These are phyloP conservation scores for Ciborinia camelliae DNA, from an alignment of 2,329 filamentous ascomycete species.

Conservation along the genomic window DNA sequence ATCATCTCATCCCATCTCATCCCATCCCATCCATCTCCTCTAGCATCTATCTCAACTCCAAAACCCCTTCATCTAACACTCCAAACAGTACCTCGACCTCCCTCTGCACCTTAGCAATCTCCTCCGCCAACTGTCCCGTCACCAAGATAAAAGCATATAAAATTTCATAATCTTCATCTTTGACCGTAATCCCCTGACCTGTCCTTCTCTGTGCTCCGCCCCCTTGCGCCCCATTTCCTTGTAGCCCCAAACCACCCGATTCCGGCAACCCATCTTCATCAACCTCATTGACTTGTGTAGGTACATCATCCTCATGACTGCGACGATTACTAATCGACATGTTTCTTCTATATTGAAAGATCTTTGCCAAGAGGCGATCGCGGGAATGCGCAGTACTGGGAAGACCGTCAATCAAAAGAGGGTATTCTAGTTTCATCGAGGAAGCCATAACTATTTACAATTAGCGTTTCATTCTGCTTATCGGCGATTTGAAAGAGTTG, in stretches of 20 bases:
- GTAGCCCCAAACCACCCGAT: neutral
- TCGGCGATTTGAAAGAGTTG: neutral
- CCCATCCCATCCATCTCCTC: too few species aligned
- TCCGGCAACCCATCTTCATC: slow-evolving; percentile 5
- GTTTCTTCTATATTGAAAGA: slow-evolving; percentile 80
- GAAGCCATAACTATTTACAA: slow-evolving; percentile 68
- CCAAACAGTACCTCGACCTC: slow-evolving; percentile 64
- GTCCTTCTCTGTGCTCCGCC: slow-evolving; percentile 22
- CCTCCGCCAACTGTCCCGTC: slow-evolving; percentile 63
- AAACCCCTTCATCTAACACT: slow-evolving; percentile 56
- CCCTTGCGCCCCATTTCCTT: neutral
- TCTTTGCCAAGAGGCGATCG: slow-evolving; percentile 79
- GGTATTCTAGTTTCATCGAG: slow-evolving; percentile 91
- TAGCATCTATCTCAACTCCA: slow-evolving; percentile 49
- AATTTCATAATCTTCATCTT: slow-evolving; percentile 82
- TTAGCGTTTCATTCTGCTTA: slow-evolving; percentile 28
- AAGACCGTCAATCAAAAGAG: slow-evolving; percentile 74
- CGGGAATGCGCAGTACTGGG: slow-evolving; percentile 78
- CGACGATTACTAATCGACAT: slow-evolving; percentile 14
- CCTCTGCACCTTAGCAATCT: slow-evolving; percentile 56
- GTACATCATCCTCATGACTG: neutral
- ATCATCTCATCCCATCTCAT: neutral
- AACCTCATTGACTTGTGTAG: slow-evolving; percentile 18
- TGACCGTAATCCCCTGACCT: slow-evolving; percentile 41
- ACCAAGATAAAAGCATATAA: slow-evolving; percentile 84